Evolutionary conservation across 2,329 filamentous ascomycete species (phyloP), one percentile per base, ranked within the genome.

Genomic region (Paracorniculantispora psalliotae): DNA sequence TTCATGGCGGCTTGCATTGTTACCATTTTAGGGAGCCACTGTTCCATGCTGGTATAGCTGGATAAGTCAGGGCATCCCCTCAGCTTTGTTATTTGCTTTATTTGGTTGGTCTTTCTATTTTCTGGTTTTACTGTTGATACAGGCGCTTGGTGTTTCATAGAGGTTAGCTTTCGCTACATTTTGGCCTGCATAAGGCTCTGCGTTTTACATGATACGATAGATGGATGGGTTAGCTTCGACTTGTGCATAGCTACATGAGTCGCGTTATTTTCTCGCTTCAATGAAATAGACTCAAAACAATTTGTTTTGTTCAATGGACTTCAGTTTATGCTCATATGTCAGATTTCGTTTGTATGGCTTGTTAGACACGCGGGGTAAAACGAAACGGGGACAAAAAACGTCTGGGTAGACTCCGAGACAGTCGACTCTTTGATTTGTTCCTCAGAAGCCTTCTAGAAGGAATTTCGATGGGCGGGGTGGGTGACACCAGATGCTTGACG

Each of bases 371-470:
- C 23, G 30, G 54, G 33, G 54, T 30, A 23, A 13, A 23, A 41
- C 23, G 6, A 33, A 13, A 13, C 25, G 30, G 35, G 12, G 21
- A n/a, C 33, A 57, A 21, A 13, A 41, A 43, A 23, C 35, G 25
- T 33, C 25, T 50, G 19, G 25, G 23, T 21, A 19, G n/a, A 30
- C 49, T 57, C 54, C 21, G 54, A 57, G 46, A 57, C 44, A 57
- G 25, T 57, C 54, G 54, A 46, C 54, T 49, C 25, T 50, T 43
- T 33, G 30, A 23, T 15, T 23, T 57, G 28, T 30, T 33, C 43
- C 33, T 57, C 46, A 17, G 17, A 26, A 30, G n/a, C 28, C 54
- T 57, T 50, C 54, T 50, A 33, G 46, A 57, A 57, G 46, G 44
- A 33, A 30, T 48, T 4, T 12, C 8, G 33, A 49, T 21, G 44